phyloP scores from a whole-genome alignment of 2,329 filamentous ascomycete species.

The Cercospora citrullina region DNA sequence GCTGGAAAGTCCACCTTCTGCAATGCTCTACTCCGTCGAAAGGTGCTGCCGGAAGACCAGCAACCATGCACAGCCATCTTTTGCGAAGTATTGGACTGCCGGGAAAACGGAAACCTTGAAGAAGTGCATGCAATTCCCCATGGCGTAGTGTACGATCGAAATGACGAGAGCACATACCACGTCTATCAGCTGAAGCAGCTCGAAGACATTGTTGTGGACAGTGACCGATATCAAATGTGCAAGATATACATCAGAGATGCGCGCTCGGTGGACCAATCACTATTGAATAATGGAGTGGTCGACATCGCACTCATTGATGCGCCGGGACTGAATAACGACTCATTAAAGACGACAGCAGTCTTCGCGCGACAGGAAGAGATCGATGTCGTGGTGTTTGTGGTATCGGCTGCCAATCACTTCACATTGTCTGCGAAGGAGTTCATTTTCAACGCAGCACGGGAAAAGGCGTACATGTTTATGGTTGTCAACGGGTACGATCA shows the following conservation, averaged over 20 bases:
- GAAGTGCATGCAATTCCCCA: conserved; percentile 95
- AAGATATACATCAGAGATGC: conserved; percentile 95
- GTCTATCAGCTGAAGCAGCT: conserved; percentile 76
- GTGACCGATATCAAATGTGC: conserved; percentile 85
- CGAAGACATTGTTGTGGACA: conserved; percentile 87
- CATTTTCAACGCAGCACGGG: conserved; percentile 89
- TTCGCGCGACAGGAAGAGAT: conserved; percentile 98
- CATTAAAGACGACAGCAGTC: conserved; percentile 93
- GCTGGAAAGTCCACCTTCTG: conserved; percentile 98
- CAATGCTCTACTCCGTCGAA: conserved; percentile 90
- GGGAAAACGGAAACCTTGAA: conserved; percentile 86
- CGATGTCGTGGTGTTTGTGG: conserved; percentile 97
- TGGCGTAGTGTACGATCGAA: conserved; percentile 74
- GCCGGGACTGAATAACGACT: conserved; percentile 92
- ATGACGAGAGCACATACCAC: conserved; percentile 92
- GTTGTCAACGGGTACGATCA: conserved; percentile 97
- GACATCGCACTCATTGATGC: conserved; percentile 98
- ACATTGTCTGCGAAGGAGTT: conserved; percentile 98
- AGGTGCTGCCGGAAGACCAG: conserved; percentile 93
- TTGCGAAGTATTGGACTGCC: conserved; percentile 90
- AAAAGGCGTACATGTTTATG: conserved; percentile 98
- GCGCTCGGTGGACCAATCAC: conserved; percentile 82
- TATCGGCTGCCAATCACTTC: conserved; percentile 96
- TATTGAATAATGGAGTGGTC: conserved; percentile 95
- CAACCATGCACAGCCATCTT: conserved; percentile 98